Conservation (phyloP, 495 filamentous ascomycete genomes). For the Apiosordaria backusii region DNA sequence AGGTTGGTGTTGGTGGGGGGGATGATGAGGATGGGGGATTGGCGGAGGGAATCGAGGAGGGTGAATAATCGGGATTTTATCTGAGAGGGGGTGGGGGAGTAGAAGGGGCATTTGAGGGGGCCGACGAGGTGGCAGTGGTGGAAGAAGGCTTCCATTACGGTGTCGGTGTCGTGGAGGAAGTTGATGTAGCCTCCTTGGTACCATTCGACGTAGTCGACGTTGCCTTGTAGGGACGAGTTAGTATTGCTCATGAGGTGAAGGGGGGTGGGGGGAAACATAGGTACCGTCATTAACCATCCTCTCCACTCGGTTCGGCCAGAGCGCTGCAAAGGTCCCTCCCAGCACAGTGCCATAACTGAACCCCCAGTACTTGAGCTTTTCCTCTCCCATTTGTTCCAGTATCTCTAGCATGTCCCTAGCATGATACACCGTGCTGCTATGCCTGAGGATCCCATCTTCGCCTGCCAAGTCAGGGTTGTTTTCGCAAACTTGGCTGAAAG, state of each 20-base stretch:
- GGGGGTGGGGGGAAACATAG: slow-evolving; percentile 13
- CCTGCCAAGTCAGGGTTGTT: slow-evolving; percentile 18
- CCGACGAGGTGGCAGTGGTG: slow-evolving; percentile 51
- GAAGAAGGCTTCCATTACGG: slow-evolving; percentile 53
- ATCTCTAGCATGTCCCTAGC: slow-evolving; percentile 45
- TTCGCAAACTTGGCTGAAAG: slow-evolving; percentile 38
- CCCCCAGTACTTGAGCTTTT: slow-evolving; percentile 52
- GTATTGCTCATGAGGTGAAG: slow-evolving; percentile 6
- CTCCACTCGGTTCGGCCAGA: slow-evolving; percentile 49
- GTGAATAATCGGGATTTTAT: slow-evolving; percentile 40
- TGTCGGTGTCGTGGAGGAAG: slow-evolving; percentile 52
- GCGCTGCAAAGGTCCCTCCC: slow-evolving; percentile 49
- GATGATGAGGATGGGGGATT: slow-evolving; percentile 49
- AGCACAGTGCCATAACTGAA: slow-evolving; percentile 54
- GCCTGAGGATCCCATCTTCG: slow-evolving; percentile 30
- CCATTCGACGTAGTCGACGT: slow-evolving; percentile 49
- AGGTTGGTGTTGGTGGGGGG: slow-evolving; percentile 9
- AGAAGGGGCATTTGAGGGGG: slow-evolving; percentile 45
- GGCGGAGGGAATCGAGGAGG: slow-evolving; percentile 43
- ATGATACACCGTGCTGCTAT: slow-evolving; percentile 40
- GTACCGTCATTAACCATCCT: slow-evolving; percentile 50
- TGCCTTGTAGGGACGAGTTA: slow-evolving; percentile 24
- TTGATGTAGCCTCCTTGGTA: slow-evolving; percentile 44
- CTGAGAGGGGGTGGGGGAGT: slow-evolving; percentile 37
- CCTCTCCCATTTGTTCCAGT: slow-evolving; percentile 33